Evolutionary conservation across 2,329 filamentous ascomycete species (phyloP), one percentile per base, ranked within the genome.

Genomic region (Ophiostoma triangulosporum): DNA sequence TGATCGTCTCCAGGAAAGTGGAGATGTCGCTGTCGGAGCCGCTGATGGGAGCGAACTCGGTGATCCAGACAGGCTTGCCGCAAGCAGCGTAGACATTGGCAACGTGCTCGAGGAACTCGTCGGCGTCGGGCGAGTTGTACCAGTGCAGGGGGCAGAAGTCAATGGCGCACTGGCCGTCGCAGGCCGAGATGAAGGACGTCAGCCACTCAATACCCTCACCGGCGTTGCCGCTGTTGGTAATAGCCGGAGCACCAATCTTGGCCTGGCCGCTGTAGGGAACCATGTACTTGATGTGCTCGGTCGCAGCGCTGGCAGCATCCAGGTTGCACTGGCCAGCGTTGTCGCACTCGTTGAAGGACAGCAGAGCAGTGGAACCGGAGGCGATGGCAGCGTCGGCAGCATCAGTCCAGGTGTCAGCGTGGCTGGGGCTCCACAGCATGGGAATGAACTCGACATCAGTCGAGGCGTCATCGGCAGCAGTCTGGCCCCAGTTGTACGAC

Each of bases 331-430:
- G 82, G n/a, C 64, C 63, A 12, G 60, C 59, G 57, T 75, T 73
- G 65, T 88, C 84, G 46, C 80, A 80, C 73, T 88, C 83, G 73
- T 88, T 88, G 76, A 85, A 86, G 65, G 74, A 73, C 62, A 86
- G 73, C 53, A 86, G 65, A 60, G 74, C 71, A 57, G 71, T 75
- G 59, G 75, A 68, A 54, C 82, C 83, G 12, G 64, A 64, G 50
- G 65, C 60, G 57, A 85, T 74, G 57, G 78, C 77, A 15, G 65
- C 63, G 52, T 73, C 64, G 46, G 74, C 80, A 57, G 75, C 72
- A 14, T 56, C 46, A 31, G 62, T 60, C 80, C 82, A 87, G 61
- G 62, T 64, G 52, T 60, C 53, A 54, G 72, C 72, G 64, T 76
- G 71, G 9, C 65, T 9, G 62, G 72, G 65, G 52, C 77, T 74